Conservation (phyloP, 306 rosid species). For the Vigna hirtella region DNA sequence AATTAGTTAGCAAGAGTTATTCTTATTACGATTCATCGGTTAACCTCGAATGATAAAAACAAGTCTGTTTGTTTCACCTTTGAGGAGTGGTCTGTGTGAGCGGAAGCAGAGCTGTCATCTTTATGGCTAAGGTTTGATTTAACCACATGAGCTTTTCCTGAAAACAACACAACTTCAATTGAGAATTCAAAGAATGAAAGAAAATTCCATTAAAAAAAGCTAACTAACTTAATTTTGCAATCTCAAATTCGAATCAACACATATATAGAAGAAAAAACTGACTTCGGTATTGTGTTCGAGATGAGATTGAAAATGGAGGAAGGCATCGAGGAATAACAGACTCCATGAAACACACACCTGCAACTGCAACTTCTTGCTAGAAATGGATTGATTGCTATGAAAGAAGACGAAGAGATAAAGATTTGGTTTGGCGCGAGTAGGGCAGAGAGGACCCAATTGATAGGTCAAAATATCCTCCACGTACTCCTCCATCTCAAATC, state of each 20-base stretch:
- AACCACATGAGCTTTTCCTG: background rate
- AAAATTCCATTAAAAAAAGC: background rate
- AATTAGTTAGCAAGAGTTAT: background rate
- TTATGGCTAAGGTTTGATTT: slow-evolving; percentile 27
- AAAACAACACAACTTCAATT: background rate
- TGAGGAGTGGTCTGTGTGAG: slow-evolving; percentile 13
- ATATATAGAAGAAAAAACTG: background rate
- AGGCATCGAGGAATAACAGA: slow-evolving; percentile 32
- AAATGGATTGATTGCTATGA: background rate
- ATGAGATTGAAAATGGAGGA: background rate
- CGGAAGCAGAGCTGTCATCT: slow-evolving; percentile 1
- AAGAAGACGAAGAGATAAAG: background rate
- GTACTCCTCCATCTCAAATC: background rate
- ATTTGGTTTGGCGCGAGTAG: background rate
- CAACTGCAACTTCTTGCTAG: background rate
- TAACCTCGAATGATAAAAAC: background rate
- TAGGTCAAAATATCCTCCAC: slow-evolving; percentile 12
- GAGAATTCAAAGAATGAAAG: background rate
- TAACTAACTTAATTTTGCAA: too few relatives aligned
- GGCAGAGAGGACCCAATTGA: background rate
- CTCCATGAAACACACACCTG: slow-evolving; percentile 22
- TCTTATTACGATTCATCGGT: background rate
- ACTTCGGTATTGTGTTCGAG: background rate
- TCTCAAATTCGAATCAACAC: background rate
- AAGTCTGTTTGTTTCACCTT: slow-evolving; percentile 20